Evolutionary conservation across 352 stramenopile species (phyloP).

Genomic region (Globisporangium sylvaticum): DNA sequence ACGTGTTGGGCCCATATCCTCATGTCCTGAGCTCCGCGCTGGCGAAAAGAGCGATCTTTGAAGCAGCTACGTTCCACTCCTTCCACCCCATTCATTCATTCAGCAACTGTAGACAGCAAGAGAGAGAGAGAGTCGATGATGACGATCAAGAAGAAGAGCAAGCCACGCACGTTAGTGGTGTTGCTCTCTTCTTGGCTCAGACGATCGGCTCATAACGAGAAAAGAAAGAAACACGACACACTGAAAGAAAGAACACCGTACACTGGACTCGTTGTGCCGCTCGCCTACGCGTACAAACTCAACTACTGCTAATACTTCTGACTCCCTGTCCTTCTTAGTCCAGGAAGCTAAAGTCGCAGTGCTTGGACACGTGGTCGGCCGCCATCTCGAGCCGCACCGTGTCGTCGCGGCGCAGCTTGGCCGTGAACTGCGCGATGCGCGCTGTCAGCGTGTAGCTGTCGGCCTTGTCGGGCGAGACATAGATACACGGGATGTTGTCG

Average conservation of each 20-base stretch:
- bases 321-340: conserved; percentile 16
- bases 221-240: neutral
- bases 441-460: conserved; percentile 87
- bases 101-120: conserved; percentile 12
- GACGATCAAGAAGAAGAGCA: neutral
- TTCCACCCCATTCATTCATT: neutral
- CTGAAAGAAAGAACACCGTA: neutral
- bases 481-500: conserved; percentile 86
- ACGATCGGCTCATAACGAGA: neutral
- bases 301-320: neutral
- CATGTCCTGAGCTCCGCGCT: neutral
- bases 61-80: neutral
- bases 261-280: neutral
- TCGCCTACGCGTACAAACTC: neutral
- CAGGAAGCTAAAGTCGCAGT: conserved; percentile 81
- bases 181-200: neutral
- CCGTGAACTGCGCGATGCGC: conserved; percentile 74
- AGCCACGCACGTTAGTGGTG: neutral
- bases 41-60: neutral
- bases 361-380: conserved; percentile 72
- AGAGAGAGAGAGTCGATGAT: neutral
- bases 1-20: too few relatives aligned
- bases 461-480: conserved; percentile 75
- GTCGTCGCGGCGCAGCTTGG: conserved; percentile 79
- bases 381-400: conserved; percentile 70